Evolutionary conservation across 164 flowering plant genomes (phyloP).

Genomic region (Vitis labrusca): DNA sequence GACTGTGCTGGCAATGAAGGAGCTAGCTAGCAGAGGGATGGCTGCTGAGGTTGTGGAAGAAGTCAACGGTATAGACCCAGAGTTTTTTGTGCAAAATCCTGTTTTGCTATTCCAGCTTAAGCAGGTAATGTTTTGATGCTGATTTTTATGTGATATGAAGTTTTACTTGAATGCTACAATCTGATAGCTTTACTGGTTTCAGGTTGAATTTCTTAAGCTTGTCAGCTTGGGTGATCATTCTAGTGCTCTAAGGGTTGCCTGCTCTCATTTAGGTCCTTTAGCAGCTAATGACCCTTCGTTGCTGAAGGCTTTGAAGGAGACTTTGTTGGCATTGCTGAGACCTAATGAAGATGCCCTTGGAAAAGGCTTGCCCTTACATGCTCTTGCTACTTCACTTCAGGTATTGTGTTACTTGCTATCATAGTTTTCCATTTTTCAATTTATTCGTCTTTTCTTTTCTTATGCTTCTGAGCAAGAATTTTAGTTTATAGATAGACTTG

Average conservation of each 20-base stretch:
- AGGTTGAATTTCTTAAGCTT: constrained; percentile 95
- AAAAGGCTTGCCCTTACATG: constrained; percentile 64
- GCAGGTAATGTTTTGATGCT: constrained; percentile 52
- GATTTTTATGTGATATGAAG: background rate
- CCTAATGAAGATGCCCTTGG: constrained; percentile 61
- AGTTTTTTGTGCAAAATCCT: constrained; percentile 75
- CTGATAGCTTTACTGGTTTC: constrained; percentile 21
- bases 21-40: constrained; percentile 79
- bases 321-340: constrained; percentile 71
- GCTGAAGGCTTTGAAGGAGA: constrained; percentile 90
- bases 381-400: constrained; percentile 91
- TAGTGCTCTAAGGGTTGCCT: constrained; percentile 78
- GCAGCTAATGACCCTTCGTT: constrained; percentile 72
- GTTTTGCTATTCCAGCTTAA: constrained; percentile 77
- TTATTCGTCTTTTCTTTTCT: too few species aligned
- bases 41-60: constrained; percentile 89
- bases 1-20: constrained; percentile 73
- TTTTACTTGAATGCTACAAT: background rate
- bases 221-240: constrained; percentile 75
- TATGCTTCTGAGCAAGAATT: too few species aligned
- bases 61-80: constrained; percentile 68
- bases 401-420: constrained; percentile 27
- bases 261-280: constrained; percentile 81
- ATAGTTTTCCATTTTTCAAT: background rate
- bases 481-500: background rate